phyloP scores from a whole-genome alignment of 2,329 filamentous ascomycete species.

The Hypoxylon sp. region DNA sequence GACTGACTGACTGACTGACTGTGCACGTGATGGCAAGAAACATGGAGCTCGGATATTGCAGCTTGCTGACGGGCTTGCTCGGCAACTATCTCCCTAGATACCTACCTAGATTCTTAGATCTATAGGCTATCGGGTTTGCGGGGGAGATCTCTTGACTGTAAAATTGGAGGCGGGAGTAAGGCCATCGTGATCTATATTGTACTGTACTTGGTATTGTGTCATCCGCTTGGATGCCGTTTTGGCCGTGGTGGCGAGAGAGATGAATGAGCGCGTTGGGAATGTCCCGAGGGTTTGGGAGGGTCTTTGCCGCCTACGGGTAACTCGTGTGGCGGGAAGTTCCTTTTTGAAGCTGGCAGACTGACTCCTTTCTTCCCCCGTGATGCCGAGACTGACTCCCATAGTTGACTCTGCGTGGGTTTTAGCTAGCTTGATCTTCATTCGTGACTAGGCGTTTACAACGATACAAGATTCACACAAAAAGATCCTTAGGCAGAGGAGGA shows the following conservation, averaged over 20 bases:
- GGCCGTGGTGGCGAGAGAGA: not conserved
- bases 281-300: not conserved
- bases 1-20: too few species aligned
- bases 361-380: not conserved
- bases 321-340: not conserved
- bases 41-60: slow-evolving; percentile 24
- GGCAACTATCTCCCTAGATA: not conserved
- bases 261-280: not conserved
- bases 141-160: slow-evolving; percentile 40
- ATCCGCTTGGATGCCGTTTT: slow-evolving; percentile 3
- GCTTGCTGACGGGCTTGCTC: slow-evolving; percentile 29
- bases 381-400: not conserved
- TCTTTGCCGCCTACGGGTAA: slow-evolving; percentile 5
- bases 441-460: not conserved
- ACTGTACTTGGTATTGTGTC: not conserved
- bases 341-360: not conserved
- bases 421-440: not conserved
- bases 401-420: not conserved
- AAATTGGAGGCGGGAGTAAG: slow-evolving; percentile 14
- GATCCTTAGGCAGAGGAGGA: not conserved
- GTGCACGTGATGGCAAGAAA: slow-evolving; percentile 31
- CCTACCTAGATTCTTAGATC: slow-evolving; percentile 13
- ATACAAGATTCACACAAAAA: not conserved
- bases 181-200: slow-evolving; percentile 19
- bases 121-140: slow-evolving; percentile 22